A percentile compares a stretch with the other conserved stretches of the same genome.
These are phyloP conservation scores for Fusarium napiforme DNA, from an alignment of 2,329 filamentous ascomycete genomes.

Conservation along the genomic window DNA sequence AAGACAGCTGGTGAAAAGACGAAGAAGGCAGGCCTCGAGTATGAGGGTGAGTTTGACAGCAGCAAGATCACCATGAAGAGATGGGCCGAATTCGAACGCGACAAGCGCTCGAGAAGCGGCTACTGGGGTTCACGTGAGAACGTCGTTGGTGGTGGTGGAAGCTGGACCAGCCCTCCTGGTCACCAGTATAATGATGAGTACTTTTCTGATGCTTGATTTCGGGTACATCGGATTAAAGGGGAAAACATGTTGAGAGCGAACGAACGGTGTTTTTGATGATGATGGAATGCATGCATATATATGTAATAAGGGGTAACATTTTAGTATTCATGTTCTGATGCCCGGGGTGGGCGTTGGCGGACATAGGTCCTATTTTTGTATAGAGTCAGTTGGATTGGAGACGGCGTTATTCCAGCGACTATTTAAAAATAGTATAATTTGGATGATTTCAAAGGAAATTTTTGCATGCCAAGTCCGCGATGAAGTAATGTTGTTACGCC, in stretches of 20 bases:
- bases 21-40: conserved; percentile 86
- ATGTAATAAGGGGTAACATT: conserved; percentile 42
- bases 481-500: not conserved
- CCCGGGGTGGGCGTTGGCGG: conserved; percentile 14
- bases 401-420: conserved; percentile 36
- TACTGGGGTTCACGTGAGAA: conserved; percentile 66
- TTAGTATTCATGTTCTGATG: conserved; percentile 37
- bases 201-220: conserved; percentile 60
- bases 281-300: conserved; percentile 36
- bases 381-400: conserved; percentile 39
- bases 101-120: conserved; percentile 61
- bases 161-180: conserved; percentile 56
- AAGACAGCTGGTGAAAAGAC: conserved; percentile 92
- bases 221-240: conserved; percentile 25
- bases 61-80: conserved; percentile 99
- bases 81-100: conserved; percentile 94
- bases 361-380: conserved; percentile 33
- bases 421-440: conserved; percentile 38
- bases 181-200: conserved; percentile 66
- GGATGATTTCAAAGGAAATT: not conserved
- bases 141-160: conserved; percentile 54
- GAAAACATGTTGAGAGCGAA: conserved; percentile 34
- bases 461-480: not conserved
- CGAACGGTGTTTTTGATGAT: conserved; percentile 37
- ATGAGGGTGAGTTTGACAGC: conserved; percentile 96